Conservation (phyloP, 306 rosid species). For the Pachyrhizus erosus region DNA sequence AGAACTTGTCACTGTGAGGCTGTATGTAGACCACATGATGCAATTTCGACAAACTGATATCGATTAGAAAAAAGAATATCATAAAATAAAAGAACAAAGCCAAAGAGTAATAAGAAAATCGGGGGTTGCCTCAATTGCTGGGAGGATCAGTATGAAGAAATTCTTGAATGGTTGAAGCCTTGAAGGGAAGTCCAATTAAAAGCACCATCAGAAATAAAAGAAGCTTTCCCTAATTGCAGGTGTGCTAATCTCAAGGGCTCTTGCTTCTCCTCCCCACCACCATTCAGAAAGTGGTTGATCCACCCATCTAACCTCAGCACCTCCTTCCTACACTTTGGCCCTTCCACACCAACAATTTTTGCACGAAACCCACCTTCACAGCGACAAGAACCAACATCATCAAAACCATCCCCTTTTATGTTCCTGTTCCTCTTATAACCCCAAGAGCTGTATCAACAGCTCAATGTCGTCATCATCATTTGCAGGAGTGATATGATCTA, state of each 20-base stretch:
- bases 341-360: slow-evolving; percentile 79
- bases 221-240: slow-evolving; percentile 78
- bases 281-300: slow-evolving; percentile 70
- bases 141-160: slow-evolving; percentile 80
- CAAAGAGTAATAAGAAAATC: neutral
- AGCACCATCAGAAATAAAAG: slow-evolving; percentile 58
- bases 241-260: slow-evolving; percentile 86
- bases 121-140: slow-evolving; percentile 36
- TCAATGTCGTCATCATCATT: slow-evolving; percentile 59
- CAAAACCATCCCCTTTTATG: slow-evolving; percentile 27
- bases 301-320: slow-evolving; percentile 78
- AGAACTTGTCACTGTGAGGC: neutral
- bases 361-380: slow-evolving; percentile 83
- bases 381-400: slow-evolving; percentile 61
- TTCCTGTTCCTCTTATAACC: slow-evolving; percentile 51
- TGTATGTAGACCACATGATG: neutral
- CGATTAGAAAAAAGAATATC: neutral
- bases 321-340: slow-evolving; percentile 84
- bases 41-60: neutral
- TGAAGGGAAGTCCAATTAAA: slow-evolving; percentile 74
- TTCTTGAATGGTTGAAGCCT: slow-evolving; percentile 67
- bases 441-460: slow-evolving; percentile 61
- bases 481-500: slow-evolving; percentile 17
- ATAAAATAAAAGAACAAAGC: slow-evolving; percentile 12
- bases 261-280: slow-evolving; percentile 56